phyloP scores from a whole-genome alignment of 2,329 filamentous ascomycete genomes.

The Chrysosporium keratinophilum region DNA sequence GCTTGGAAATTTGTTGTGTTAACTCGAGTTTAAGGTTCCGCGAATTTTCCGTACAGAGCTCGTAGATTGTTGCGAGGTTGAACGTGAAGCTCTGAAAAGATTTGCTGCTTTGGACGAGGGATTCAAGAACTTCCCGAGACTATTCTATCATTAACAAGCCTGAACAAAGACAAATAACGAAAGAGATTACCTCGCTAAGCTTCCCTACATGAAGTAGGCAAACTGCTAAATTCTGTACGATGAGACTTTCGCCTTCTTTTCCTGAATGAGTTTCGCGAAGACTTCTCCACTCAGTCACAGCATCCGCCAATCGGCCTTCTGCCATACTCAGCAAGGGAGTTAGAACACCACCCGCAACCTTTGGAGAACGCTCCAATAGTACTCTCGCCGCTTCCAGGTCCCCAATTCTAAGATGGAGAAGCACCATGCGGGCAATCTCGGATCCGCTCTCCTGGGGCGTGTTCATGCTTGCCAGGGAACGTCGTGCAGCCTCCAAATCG shows the following conservation, averaged over 20 bases:
- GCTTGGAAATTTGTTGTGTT: constrained; percentile 56
- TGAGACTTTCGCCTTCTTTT: constrained; percentile 52
- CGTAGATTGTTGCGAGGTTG: constrained; percentile 84
- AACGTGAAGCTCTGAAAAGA: constrained; percentile 74
- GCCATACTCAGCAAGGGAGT: constrained; percentile 66
- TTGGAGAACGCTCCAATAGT: constrained; percentile 35
- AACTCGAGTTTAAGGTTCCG: constrained; percentile 59
- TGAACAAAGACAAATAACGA: background rate
- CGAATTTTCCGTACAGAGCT: constrained; percentile 73
- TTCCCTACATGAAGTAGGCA: constrained; percentile 71
- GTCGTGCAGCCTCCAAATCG: constrained; percentile 66
- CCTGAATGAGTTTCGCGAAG: constrained; percentile 40
- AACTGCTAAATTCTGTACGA: constrained; percentile 72
- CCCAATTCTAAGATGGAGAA: constrained; percentile 70
- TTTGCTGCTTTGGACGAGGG: constrained; percentile 50
- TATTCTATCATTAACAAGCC: constrained; percentile 25
- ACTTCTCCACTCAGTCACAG: constrained; percentile 51
- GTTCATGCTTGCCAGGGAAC: constrained; percentile 56
- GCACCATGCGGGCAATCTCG: constrained; percentile 38
- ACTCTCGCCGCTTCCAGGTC: constrained; percentile 58
- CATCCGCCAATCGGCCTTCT: constrained; percentile 59
- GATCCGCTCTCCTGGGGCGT: constrained; percentile 24
- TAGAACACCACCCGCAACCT: constrained; percentile 24
- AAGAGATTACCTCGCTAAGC: constrained; percentile 54
- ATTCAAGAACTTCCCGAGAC: constrained; percentile 58